Conservation (phyloP, 768 basidiomycete genomes). For the Auriscalpium vulgare region DNA sequence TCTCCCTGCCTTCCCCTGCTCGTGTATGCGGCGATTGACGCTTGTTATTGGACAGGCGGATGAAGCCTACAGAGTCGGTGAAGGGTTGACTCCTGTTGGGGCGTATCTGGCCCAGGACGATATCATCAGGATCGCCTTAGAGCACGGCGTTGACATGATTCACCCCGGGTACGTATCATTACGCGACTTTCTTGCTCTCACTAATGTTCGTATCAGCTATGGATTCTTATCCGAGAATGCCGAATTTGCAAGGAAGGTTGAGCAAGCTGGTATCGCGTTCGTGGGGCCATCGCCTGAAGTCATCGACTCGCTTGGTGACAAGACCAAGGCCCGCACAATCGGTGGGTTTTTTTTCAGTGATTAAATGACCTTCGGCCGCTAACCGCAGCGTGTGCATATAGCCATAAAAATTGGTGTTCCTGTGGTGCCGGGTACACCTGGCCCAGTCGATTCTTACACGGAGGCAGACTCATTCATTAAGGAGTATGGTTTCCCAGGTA, state of each 20-base stretch:
- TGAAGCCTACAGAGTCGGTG: slow-evolving; percentile 97
- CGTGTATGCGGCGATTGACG: not conserved
- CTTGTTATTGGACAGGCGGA: slow-evolving; percentile 56
- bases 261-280: slow-evolving; percentile 94
- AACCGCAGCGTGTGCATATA: slow-evolving; percentile 20
- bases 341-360: slow-evolving; percentile 34
- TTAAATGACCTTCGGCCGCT: slow-evolving; percentile 4
- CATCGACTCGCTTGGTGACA: slow-evolving; percentile 96
- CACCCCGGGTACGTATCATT: slow-evolving; percentile 72
- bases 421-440: slow-evolving; percentile 97
- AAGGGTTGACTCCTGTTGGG: slow-evolving; percentile 90
- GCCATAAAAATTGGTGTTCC: slow-evolving; percentile 90
- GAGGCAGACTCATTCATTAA: slow-evolving; percentile 87
- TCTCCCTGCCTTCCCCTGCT: not conserved
- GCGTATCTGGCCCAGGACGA: slow-evolving; percentile 98
- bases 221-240: slow-evolving; percentile 98
- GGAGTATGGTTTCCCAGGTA: slow-evolving; percentile 92
- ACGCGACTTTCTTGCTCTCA: not conserved
- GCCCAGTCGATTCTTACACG: slow-evolving; percentile 71
- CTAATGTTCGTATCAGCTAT: slow-evolving; percentile 45
- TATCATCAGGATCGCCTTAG: slow-evolving; percentile 92
- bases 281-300: slow-evolving; percentile 94
- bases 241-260: slow-evolving; percentile 93
- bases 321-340: slow-evolving; percentile 91
- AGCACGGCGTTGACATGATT: slow-evolving; percentile 99